Percentiles rank a stretch among this genome's conserved stretches.
Evolutionary conservation across 1,139 yeast genomes (phyloP).

Genomic region (Hansenula sp.): DNA sequence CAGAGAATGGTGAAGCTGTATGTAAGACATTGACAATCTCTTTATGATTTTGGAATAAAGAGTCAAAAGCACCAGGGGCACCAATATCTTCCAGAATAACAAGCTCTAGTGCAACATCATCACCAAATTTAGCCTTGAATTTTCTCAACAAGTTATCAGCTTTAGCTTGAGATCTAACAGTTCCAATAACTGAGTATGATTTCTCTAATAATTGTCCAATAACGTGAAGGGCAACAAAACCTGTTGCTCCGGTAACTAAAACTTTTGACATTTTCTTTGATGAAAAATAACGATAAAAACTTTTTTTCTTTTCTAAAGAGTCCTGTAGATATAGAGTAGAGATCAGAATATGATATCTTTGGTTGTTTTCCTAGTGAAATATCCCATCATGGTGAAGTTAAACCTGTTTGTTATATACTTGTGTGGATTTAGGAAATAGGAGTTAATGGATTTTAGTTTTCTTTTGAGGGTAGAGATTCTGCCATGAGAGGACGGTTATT

Average conservation of each 20-base stretch:
- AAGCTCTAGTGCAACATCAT: constrained; percentile 25
- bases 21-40: constrained; percentile 35
- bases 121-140: constrained; percentile 35
- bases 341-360: no score
- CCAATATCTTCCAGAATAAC: constrained; percentile 40
- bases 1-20: constrained; percentile 47
- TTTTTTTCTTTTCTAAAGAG: no score
- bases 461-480: constrained; percentile 41
- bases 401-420: no score
- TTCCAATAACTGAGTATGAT: constrained; percentile 53
- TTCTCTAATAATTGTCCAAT: constrained; percentile 27
- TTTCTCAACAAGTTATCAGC: constrained; percentile 27
- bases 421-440: background rate
- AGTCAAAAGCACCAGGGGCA: constrained; percentile 37
- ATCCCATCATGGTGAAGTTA: no score
- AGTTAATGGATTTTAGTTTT: constrained; percentile 19
- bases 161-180: constrained; percentile 42
- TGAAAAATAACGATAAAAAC: no score
- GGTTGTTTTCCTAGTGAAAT: no score
- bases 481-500: constrained; percentile 19
- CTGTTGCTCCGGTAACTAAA: constrained; percentile 48
- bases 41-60: constrained; percentile 35
- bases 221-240: constrained; percentile 46
- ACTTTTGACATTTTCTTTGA: constrained; percentile 26
- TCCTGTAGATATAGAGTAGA: no score